Percentiles rank a stretch among this genome's conserved stretches.
Evolutionary conservation across 768 basidiomycete genomes (phyloP).

Genomic region (Clavulina sp.): DNA sequence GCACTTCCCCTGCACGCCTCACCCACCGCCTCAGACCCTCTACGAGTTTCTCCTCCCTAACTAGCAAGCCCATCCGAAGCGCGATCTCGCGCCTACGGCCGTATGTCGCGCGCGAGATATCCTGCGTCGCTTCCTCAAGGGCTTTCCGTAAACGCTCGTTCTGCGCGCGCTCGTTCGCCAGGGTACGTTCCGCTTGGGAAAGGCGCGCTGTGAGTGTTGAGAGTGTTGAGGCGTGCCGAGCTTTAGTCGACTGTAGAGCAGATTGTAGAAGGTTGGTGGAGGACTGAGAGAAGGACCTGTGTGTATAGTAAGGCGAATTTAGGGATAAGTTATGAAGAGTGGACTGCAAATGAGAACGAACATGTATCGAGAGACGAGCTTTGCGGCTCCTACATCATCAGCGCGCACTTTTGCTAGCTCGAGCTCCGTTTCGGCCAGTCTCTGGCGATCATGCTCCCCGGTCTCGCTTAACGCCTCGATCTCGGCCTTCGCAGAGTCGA

Average conservation of each 20-base stretch:
- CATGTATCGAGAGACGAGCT: slow-evolving; percentile 79
- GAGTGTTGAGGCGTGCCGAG: slow-evolving; percentile 34
- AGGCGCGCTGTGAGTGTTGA: neutral
- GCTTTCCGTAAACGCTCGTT: slow-evolving; percentile 34
- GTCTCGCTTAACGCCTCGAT: neutral
- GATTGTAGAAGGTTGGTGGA: slow-evolving; percentile 48
- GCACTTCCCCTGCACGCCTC: slow-evolving; percentile 28
- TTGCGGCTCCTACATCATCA: slow-evolving; percentile 32
- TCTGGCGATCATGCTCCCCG: neutral
- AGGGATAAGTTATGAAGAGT: neutral
- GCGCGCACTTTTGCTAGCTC: neutral
- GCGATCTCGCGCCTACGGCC: slow-evolving; percentile 57
- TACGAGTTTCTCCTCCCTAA: slow-evolving; percentile 43
- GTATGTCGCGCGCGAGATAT: slow-evolving; percentile 50
- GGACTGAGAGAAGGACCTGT: slow-evolving; percentile 69
- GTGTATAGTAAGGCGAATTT: neutral
- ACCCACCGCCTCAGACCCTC: slow-evolving; percentile 42
- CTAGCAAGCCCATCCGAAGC: slow-evolving; percentile 40
- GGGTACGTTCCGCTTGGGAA: neutral
- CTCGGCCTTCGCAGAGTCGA: neutral
- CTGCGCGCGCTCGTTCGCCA: neutral
- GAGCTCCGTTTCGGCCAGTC: neutral
- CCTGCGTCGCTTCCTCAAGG: slow-evolving; percentile 47
- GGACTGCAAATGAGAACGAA: slow-evolving; percentile 20
- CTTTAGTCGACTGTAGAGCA: slow-evolving; percentile 38